These are phyloP conservation scores for Phialemonium atrogriseum DNA, from an alignment of 2,329 filamentous ascomycete genomes.

Conservation along the genomic window DNA sequence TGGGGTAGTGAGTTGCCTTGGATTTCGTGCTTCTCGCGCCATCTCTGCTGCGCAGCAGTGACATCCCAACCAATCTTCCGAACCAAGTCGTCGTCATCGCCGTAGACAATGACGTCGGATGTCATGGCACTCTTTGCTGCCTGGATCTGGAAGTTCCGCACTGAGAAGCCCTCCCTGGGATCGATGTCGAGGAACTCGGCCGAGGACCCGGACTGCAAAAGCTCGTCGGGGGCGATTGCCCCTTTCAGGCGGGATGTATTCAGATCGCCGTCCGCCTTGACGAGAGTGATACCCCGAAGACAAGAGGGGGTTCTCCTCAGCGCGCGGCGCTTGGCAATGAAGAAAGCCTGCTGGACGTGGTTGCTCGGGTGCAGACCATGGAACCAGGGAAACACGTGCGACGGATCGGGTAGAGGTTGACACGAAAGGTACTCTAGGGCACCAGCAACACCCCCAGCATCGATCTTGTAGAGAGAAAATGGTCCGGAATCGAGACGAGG, in stretches of 20 bases:
- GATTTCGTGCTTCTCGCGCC: slow-evolving; percentile 57
- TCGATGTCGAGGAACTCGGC: slow-evolving; percentile 74
- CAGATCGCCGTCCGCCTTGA: slow-evolving; percentile 83
- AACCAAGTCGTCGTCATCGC: slow-evolving; percentile 56
- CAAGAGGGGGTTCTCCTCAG: slow-evolving; percentile 65
- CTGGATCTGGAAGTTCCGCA: slow-evolving; percentile 96
- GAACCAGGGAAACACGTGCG: slow-evolving; percentile 91
- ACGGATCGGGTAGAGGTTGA: slow-evolving; percentile 75
- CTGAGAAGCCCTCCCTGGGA: slow-evolving; percentile 83
- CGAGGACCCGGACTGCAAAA: slow-evolving; percentile 47
- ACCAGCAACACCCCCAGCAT: slow-evolving; percentile 56
- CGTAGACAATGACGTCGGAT: slow-evolving; percentile 90
- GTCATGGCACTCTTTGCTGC: slow-evolving; percentile 77
- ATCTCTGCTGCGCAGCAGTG: slow-evolving; percentile 66
- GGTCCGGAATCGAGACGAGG: slow-evolving; percentile 39
- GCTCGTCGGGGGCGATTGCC: slow-evolving; percentile 72
- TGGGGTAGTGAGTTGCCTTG: slow-evolving; percentile 46
- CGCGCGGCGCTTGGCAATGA: slow-evolving; percentile 61
- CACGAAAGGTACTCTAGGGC: slow-evolving; percentile 69
- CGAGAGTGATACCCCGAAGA: slow-evolving; percentile 71
- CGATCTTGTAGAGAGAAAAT: slow-evolving; percentile 64
- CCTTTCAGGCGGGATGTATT: slow-evolving; percentile 71
- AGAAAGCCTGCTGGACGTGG: slow-evolving; percentile 82
- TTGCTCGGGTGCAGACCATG: slow-evolving; percentile 89
- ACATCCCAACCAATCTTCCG: slow-evolving; percentile 61